These are phyloP conservation scores for Fusarium sp. DNA, from an alignment of 2,329 filamentous ascomycete genomes.

Conservation along the genomic window DNA sequence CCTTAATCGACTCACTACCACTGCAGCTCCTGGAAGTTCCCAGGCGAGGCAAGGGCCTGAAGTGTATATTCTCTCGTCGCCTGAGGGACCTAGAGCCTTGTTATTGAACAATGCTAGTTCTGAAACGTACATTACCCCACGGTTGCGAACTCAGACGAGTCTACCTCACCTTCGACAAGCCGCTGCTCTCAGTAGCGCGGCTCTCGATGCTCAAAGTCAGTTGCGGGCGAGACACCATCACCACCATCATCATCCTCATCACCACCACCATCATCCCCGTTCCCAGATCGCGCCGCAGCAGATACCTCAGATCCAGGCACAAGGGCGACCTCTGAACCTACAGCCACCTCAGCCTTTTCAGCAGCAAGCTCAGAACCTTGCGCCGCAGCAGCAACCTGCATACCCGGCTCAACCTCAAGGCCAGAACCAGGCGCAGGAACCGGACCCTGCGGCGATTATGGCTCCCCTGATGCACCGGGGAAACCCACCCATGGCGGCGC, in stretches of 20 bases:
- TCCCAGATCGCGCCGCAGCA: conserved; percentile 28
- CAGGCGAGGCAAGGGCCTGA: conserved; percentile 54
- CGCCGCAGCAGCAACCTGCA: conserved; percentile 45
- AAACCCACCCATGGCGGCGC: conserved; percentile 53
- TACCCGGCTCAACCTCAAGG: conserved; percentile 35
- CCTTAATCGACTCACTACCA: conserved; percentile 48
- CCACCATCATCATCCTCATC: conserved; percentile 42
- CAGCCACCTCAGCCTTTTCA: conserved; percentile 28
- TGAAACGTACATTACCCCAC: conserved; percentile 65
- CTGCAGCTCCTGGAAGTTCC: conserved; percentile 9
- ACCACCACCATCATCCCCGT: conserved; percentile 39
- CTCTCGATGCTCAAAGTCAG: conserved; percentile 37
- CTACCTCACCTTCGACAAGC: conserved; percentile 46
- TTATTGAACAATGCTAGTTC: conserved; percentile 63
- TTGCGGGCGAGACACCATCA: conserved; percentile 43
- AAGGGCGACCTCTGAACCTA: conserved; percentile 16
- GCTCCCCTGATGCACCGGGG: conserved; percentile 50
- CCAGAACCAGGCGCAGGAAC: conserved; percentile 41
- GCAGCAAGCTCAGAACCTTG: conserved; percentile 33
- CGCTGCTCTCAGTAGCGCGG: conserved; percentile 16
- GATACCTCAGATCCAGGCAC: conserved; percentile 19
- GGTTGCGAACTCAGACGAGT: conserved; percentile 45
- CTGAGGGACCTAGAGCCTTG: conserved; percentile 68
- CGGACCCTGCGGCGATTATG: conserved; percentile 41
- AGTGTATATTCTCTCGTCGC: conserved; percentile 71